Evolutionary conservation across 2,329 filamentous ascomycete species (phyloP), one percentile per base, ranked within the genome.

Genomic region (Fusarium sp.): DNA sequence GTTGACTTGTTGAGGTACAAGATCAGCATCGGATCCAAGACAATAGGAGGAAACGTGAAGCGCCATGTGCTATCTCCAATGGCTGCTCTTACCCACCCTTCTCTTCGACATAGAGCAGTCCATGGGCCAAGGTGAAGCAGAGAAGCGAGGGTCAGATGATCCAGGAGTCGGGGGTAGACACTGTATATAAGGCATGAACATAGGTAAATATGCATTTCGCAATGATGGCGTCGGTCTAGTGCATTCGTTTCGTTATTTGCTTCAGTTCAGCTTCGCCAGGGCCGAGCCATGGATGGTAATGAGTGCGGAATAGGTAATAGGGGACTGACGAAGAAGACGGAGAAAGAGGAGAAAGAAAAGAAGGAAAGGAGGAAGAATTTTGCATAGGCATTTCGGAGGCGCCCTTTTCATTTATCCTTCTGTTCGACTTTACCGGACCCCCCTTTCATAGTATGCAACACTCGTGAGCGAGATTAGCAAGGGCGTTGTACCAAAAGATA

Each of bases 1-100:
- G 82, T 89, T 62, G 84, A 90, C 74, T 78, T 90, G 59, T 82
- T 89, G 24, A 81, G 84, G 61, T 83, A 86, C 30, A 79, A 78
- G 26, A 77, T 89, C 41, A 81, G 86, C 57, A 68, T 83, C 18
- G 81, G 79, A 15, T 74, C 76, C 13, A 78, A 77, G 9, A 64
- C 75, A 7, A 60, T 82, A 39, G 81, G 81, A 51, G 68, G 77
- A 28, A 75, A 70, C 28, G 48, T 62, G 8, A 79, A 77, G 53
- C 75, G 78, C 6, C 51, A 68, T 56, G 41, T 68, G 54, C 14
- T 44, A 18, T 42, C 51, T 24, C 45, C 36, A 9, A 28, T 53
- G n/a, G 45, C 47, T 45, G 45, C 36, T 20, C 55, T 36, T n/a
- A 36, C 53, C 33, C 53, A 64, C 41, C 42, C 39, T 33, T 36